Conservation (phyloP, 148 eudicot species). For the Fagopyrum esculentum region DNA sequence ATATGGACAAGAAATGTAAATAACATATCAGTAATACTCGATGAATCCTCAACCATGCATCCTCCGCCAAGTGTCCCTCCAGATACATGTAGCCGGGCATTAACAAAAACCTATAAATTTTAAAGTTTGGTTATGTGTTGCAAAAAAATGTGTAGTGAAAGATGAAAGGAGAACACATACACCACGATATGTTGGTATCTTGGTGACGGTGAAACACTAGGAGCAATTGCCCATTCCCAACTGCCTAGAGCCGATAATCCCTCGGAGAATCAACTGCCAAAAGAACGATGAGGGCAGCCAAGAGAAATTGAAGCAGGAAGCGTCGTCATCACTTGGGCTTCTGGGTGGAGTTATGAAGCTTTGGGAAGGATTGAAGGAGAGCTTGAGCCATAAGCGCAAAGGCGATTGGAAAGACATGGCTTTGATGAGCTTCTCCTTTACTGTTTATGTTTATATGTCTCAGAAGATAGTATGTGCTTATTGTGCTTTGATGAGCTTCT, state of each 20-base stretch:
- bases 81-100: too few relatives aligned
- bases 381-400: slow-evolving; percentile 68
- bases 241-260: slow-evolving; percentile 12
- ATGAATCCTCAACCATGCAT: too few relatives aligned
- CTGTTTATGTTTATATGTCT: slow-evolving; percentile 84
- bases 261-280: not conserved
- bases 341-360: slow-evolving; percentile 27
- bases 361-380: slow-evolving; percentile 42
- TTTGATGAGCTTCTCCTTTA: slow-evolving; percentile 83
- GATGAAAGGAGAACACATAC: too few relatives aligned
- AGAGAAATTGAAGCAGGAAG: not conserved
- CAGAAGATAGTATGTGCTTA: slow-evolving; percentile 91
- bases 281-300: not conserved
- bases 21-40: too few relatives aligned
- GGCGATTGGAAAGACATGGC: slow-evolving; percentile 88
- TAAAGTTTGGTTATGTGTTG: too few relatives aligned
- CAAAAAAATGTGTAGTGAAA: too few relatives aligned
- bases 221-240: slow-evolving; percentile 99
- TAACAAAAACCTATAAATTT: too few relatives aligned
- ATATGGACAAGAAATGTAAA: too few relatives aligned
- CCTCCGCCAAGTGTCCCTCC: too few relatives aligned
- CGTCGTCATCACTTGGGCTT: not conserved
- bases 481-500: slow-evolving; percentile 52
- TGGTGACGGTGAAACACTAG: slow-evolving; percentile 97
- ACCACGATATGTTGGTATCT: slow-evolving; percentile 49